Evolutionary conservation across 257 asterid species (phyloP), one percentile per base, ranked within the genome.

Genomic region (Ocimum tenuiflorum): DNA sequence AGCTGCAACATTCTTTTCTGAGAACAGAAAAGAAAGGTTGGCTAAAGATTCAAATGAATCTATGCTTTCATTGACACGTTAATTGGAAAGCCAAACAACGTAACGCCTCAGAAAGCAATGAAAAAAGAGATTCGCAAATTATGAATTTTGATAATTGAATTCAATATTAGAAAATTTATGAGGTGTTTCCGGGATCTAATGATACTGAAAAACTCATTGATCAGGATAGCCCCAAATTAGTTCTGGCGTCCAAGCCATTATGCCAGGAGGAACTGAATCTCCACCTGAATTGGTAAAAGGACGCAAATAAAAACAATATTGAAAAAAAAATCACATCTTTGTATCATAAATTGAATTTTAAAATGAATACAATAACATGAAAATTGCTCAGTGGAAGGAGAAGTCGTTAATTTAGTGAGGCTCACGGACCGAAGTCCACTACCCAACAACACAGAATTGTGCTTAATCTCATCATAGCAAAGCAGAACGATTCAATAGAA

Each of bases 201-300:
- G 90, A 69, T 86, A 88, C 48, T 2, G 48, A 68, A 35, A 27
- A 27, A 33, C 67, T 74, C 90, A 84, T 43, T 33, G 57, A 86
- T 81, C 92, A 88, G 96, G 96, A 88, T 86, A 79, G 82, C 83
- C 91, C 81, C 89, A 82, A 27, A 12, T 8, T 13, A 0, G 2
- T 11, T 86, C 4, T 88, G 0, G 96, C 95, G 83, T 56, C 95
- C 86, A 60, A 76, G 96, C 95, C 96, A 88, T 88, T 88, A 88
- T 61, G 31, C 67, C 91, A 20, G 45, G 83, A 78, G 89, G 84
- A 80, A 88, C 77, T 1, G 42, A 35, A 23, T 10, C 62, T 82
- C 95, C 91, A 69, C 87, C 70, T 69, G 95, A 88, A 88, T 88
- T 86, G 96, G 96, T 88, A 88, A 60, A 85, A 69, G 94, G 92